Base-by-base conservation (phyloP, 1,284 basidiomycete species). In the Melampsora americana region DNA sequence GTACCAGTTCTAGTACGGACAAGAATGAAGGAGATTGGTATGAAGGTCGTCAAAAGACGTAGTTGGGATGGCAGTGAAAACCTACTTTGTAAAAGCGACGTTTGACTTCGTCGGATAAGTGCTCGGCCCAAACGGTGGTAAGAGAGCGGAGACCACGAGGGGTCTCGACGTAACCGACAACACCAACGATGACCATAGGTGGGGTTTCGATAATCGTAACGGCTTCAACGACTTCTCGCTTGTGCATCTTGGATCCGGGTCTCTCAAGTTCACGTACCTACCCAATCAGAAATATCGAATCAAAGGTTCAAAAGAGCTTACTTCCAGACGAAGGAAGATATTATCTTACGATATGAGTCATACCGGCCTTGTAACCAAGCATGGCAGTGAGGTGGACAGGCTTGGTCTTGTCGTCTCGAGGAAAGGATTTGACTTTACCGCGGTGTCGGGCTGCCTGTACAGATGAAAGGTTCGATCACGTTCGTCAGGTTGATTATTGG, bases 311-410 rank as follows among this genome's bases (percentile, higher is more conserved):
- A 23, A 23, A 56, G 6, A 56, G 53, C 1, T 5, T 6, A 56
- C 26, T n/a, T 56, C 7, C 6, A 23, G 7, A 18, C 20, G 6
- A 0, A 26, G 23, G n/a, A 32, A 35, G n/a, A 62, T 59, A 7
- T 9, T 11, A 18, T 50, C 72, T 67, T 61, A 74, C 95, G 82
- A 99, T 88, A 85, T 99, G 96, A 86, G 94, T 97, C 96, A 99
- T 99, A 83, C 96, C 96, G 81, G 95, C 96, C 90, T 99, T 99
- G 92, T 97, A 99, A 82, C 95, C 96, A 89, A 99, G 90, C 84
- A 92, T 87, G 81, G 96, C 96, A 82, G 96, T 99, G 85, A 99
- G 89, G 87, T 99, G 96, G 79, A 97, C 93, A 77, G 93, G 94
- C 87, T 98, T 98, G 89, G 95, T 98, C 85, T 93, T 89, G 88